Percentiles rank a stretch among this genome's conserved stretches.
phyloP scores from a whole-genome alignment of 148 eudicot species.

The Chenopodium berlandieri region DNA sequence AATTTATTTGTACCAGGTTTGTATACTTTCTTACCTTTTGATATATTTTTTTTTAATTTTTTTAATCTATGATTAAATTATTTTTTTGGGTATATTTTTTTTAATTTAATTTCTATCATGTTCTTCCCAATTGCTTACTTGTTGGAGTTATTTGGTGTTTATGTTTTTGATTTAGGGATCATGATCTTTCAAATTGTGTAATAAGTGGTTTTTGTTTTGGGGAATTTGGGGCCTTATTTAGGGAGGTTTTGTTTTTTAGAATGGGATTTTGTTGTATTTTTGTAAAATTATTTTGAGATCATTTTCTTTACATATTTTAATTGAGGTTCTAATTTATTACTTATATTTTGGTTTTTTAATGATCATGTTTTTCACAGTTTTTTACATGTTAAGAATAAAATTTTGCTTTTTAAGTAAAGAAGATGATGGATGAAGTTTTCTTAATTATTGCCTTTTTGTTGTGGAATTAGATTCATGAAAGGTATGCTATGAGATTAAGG shows the following conservation, averaged over 20 bases:
- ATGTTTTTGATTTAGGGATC: neutral
- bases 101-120: neutral
- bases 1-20: constrained; percentile 62
- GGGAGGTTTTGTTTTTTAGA: too few relatives aligned
- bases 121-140: neutral
- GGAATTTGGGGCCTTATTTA: too few relatives aligned
- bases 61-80: neutral
- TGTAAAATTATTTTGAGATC: too few relatives aligned
- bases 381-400: neutral
- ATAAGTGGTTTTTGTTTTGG: neutral
- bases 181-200: neutral
- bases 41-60: neutral
- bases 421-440: neutral
- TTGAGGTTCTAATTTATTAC: neutral
- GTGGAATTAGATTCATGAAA: constrained; percentile 59
- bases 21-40: constrained; percentile 10
- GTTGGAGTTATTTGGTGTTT: neutral
- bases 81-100: too few relatives aligned
- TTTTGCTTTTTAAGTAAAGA: neutral
- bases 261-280: too few relatives aligned
- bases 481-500: constrained; percentile 54
- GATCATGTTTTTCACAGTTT: neutral
- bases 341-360: too few relatives aligned
- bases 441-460: neutral
- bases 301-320: too few relatives aligned